Evolutionary conservation across 768 basidiomycete species (phyloP).

Genomic region (Tephrocybe sp.): DNA sequence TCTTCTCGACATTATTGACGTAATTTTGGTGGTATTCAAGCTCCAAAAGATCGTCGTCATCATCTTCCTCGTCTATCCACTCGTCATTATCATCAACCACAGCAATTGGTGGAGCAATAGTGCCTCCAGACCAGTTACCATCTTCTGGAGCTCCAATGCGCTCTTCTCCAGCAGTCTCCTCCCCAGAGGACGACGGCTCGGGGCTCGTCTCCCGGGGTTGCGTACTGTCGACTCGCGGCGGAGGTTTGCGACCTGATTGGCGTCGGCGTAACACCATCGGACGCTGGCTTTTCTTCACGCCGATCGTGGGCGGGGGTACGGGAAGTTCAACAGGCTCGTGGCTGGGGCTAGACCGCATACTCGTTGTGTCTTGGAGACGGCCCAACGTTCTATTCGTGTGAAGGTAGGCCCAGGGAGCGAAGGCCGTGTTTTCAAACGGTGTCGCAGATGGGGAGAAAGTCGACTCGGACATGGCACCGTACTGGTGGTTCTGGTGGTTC

Average conservation of each 20-base stretch:
- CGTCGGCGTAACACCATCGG: constrained; percentile 22
- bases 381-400: constrained; percentile 53
- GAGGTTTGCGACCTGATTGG: constrained; percentile 48
- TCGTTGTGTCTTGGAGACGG: constrained; percentile 47
- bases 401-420: constrained; percentile 72
- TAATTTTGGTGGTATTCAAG: constrained; percentile 76
- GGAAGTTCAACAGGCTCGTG: constrained; percentile 64
- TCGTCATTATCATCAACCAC: constrained; percentile 46
- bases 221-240: constrained; percentile 78
- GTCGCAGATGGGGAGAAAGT: constrained; percentile 76
- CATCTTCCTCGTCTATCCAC: constrained; percentile 74
- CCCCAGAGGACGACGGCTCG: constrained; percentile 70
- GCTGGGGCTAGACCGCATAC: constrained; percentile 69
- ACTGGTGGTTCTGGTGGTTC: constrained; percentile 61
- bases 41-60: constrained; percentile 69
- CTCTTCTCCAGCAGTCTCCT: constrained; percentile 76
- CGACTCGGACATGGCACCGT: constrained; percentile 60
- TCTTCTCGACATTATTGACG: constrained; percentile 62
- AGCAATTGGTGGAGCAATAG: constrained; percentile 12
- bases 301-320: constrained; percentile 43
- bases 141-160: constrained; percentile 37
- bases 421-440: constrained; percentile 62
- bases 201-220: constrained; percentile 81
- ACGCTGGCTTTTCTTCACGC: constrained; percentile 36
- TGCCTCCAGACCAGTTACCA: constrained; percentile 33